Base-by-base conservation (phyloP, 495 filamentous ascomycete genomes). In the Polyplosphaeria fusca region DNA sequence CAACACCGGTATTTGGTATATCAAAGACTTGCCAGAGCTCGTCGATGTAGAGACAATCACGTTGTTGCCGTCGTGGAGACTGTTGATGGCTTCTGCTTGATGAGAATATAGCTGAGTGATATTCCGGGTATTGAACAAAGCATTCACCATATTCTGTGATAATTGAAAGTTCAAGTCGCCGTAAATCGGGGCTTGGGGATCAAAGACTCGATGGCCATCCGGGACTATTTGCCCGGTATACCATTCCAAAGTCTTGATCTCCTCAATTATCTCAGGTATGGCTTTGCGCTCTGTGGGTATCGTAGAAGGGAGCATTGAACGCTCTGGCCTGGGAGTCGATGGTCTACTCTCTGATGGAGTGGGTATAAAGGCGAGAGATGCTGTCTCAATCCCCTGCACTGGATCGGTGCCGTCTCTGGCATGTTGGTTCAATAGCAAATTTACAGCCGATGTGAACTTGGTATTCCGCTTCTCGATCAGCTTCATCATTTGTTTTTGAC, bases 1-100 rank as follows among this genome's bases (percentile, higher is more conserved):
- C 23, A 99, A 74, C 59, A 97, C 91, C 0, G 93, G 93, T 18
- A 99, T 76, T 65, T 97, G 94, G 66, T 97, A 99, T 49, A 97
- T 96, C 26, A 99, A 72, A 4, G 89, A 95, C 71, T 99, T 99
- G 4, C 93, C 93, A 0, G 94, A 97, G 69, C 87, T 91, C 0
- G 93, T 99, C 14, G 92, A 95, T 0, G 93, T 99, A 2, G 91
- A 83, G 0, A 97, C 86, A 55, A 99, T 92, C 35, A 96, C 91
- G 68, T 96, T 82, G 35, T 84, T 82, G 0, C 89, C 91, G 3
- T 83, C 83, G 56, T 95, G 81, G 24, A 99, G 74, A 58, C 85
- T 80, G 68, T 97, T 99, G 67, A 97, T 95, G 0, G 93, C 93
- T 71, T 96, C 89, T 1, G 89, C 84, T 73, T 99, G 93, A 68